Conservation (phyloP, 106 monocot genomes). For the Ottelia alismoides region DNA sequence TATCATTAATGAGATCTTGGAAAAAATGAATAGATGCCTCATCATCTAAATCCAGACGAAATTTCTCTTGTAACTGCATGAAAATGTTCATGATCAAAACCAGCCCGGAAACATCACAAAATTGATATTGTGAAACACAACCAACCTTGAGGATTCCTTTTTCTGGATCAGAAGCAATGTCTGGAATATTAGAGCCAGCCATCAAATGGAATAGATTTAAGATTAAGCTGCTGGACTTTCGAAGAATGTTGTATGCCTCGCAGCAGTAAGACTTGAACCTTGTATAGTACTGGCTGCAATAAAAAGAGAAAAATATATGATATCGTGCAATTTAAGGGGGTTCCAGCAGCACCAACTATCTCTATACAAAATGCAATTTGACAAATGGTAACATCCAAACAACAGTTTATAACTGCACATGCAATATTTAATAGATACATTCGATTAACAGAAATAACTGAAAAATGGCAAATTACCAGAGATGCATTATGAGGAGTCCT, state of each 20-base stretch:
- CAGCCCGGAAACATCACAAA: too few relatives aligned
- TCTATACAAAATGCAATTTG: too few relatives aligned
- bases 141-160: conserved; percentile 89
- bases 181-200: conserved; percentile 81
- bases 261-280: conserved; percentile 99
- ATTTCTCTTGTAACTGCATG: conserved; percentile 89
- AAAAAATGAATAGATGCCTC: conserved; percentile 90
- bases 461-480: too few relatives aligned
- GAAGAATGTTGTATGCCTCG: conserved; percentile 94
- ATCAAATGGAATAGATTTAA: conserved; percentile 89
- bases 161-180: conserved; percentile 90
- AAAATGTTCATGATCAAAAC: too few relatives aligned
- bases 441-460: too few relatives aligned
- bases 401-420: too few relatives aligned
- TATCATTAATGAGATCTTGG: conserved; percentile 96
- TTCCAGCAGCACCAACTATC: too few relatives aligned
- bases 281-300: conserved; percentile 85
- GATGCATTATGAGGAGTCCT: too few relatives aligned
- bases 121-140: too few relatives aligned
- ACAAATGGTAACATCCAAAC: too few relatives aligned
- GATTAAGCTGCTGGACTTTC: conserved; percentile 95
- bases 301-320: neutral
- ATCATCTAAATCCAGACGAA: conserved; percentile 86
- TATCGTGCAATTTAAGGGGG: too few relatives aligned
- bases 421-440: too few relatives aligned